Evolutionary conservation across 345 rosid species (phyloP).

Genomic region (Gossypium thurberi): DNA sequence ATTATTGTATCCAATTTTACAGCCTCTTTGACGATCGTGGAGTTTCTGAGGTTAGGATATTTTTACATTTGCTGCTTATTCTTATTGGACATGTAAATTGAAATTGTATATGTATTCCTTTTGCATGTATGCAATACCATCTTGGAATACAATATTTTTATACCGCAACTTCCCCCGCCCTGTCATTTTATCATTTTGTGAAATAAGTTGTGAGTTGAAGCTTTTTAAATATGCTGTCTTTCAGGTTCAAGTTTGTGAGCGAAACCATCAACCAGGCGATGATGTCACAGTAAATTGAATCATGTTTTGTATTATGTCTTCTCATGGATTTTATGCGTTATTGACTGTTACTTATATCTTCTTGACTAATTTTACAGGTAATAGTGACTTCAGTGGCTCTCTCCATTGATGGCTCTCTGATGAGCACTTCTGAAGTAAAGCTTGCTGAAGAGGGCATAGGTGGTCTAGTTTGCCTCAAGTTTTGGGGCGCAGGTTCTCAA

Average conservation of each 20-base stretch:
- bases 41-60: constrained; percentile 63
- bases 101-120: background rate
- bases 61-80: background rate
- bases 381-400: constrained; percentile 71
- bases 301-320: background rate
- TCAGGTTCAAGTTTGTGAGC: constrained; percentile 94
- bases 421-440: constrained; percentile 81
- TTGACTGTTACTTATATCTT: constrained; percentile 8
- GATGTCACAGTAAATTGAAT: constrained; percentile 62
- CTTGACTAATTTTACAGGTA: constrained; percentile 38
- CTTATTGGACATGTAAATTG: background rate
- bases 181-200: background rate
- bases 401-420: constrained; percentile 68
- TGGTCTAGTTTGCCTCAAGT: constrained; percentile 77
- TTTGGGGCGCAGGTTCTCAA: constrained; percentile 58
- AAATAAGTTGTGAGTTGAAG: constrained; percentile 8
- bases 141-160: constrained; percentile 1
- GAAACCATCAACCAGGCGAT: constrained; percentile 95
- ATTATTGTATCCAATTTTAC: constrained; percentile 75
- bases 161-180: background rate
- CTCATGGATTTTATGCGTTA: background rate
- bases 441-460: constrained; percentile 89
- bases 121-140: background rate
- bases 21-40: constrained; percentile 77
- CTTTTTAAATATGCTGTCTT: constrained; percentile 10